A percentile compares a stretch with the other conserved stretches of the same genome.
Evolutionary conservation across 768 basidiomycete species (phyloP).

Genomic region (Cantharellus anzutake): DNA sequence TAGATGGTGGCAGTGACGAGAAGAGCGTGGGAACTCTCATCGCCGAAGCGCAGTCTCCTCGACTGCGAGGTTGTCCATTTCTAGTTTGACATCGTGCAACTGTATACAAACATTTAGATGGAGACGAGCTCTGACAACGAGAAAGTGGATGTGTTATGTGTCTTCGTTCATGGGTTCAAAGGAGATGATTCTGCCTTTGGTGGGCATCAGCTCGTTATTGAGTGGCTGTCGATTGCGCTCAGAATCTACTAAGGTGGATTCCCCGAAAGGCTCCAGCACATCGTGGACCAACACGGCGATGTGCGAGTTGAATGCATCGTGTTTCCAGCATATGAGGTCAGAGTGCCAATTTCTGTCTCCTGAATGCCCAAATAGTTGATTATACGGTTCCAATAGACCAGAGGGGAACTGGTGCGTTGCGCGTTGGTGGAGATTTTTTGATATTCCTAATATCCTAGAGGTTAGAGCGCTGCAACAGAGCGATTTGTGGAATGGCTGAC

Average conservation of each 20-base stretch:
- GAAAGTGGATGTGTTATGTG: neutral
- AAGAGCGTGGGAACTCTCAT: too few species aligned
- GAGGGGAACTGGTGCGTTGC: slow-evolving; percentile 60
- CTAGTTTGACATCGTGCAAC: too few species aligned
- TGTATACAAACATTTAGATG: neutral
- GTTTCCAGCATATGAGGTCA: slow-evolving; percentile 79
- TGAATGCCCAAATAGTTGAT: neutral
- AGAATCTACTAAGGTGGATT: neutral
- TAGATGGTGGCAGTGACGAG: too few species aligned
- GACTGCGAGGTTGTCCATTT: too few species aligned
- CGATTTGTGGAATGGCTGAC: slow-evolving; percentile 88
- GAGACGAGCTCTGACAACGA: neutral
- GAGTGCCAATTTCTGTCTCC: slow-evolving; percentile 6
- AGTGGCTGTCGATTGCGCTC: neutral
- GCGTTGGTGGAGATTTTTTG: neutral
- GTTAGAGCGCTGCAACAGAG: slow-evolving; percentile 58
- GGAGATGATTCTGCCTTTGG: neutral
- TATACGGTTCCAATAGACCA: slow-evolving; percentile 34
- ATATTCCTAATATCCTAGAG: neutral
- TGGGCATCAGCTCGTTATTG: neutral
- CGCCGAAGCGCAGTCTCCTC: too few species aligned
- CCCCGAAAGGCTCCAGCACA: neutral
- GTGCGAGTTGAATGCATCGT: slow-evolving; percentile 50
- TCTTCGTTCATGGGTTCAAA: slow-evolving; percentile 1
- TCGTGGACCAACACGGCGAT: slow-evolving; percentile 13